phyloP scores from a whole-genome alignment of 1,284 basidiomycete genomes.

The Ceratobasidium sp. region DNA sequence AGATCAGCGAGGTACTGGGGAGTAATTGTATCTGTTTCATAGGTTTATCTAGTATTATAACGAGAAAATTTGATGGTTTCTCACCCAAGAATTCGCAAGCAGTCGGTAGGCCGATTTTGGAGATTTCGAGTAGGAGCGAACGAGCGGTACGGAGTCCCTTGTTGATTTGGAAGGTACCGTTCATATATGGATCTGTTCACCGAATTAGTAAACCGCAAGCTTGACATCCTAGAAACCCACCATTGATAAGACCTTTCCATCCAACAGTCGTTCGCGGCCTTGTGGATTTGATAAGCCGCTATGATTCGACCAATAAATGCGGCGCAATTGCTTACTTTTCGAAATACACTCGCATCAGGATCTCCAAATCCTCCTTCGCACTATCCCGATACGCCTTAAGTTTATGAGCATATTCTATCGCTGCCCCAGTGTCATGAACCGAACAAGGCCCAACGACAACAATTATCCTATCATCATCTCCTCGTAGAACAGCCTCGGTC shows the following conservation, averaged over 20 bases:
- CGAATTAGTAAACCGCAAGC: not conserved
- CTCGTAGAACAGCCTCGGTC: slow-evolving; percentile 83
- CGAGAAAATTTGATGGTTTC: no score
- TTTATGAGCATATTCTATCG: slow-evolving; percentile 88
- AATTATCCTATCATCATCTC: slow-evolving; percentile 86
- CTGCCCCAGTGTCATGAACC: slow-evolving; percentile 91
- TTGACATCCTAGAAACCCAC: slow-evolving; percentile 48
- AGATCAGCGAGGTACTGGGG: slow-evolving; percentile 98
- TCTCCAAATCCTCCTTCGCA: slow-evolving; percentile 89
- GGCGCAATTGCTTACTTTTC: slow-evolving; percentile 72
- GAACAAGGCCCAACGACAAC: slow-evolving; percentile 97
- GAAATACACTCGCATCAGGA: slow-evolving; percentile 98
- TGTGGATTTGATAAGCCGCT: slow-evolving; percentile 12
- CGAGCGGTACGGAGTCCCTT: slow-evolving; percentile 94
- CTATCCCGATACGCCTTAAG: slow-evolving; percentile 85
- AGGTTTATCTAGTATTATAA: no score
- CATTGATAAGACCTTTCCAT: slow-evolving; percentile 99
- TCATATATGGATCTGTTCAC: slow-evolving; percentile 77
- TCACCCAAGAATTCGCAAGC: slow-evolving; percentile 84
- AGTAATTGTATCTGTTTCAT: slow-evolving; percentile 75
- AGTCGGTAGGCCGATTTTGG: slow-evolving; percentile 86
- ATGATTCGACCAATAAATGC: not conserved
- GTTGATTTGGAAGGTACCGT: slow-evolving; percentile 92
- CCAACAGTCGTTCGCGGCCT: slow-evolving; percentile 94
- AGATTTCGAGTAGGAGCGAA: slow-evolving; percentile 88